Evolutionary conservation across 1,284 basidiomycete species (phyloP).

Genomic region (Entoloma clypeatum): DNA sequence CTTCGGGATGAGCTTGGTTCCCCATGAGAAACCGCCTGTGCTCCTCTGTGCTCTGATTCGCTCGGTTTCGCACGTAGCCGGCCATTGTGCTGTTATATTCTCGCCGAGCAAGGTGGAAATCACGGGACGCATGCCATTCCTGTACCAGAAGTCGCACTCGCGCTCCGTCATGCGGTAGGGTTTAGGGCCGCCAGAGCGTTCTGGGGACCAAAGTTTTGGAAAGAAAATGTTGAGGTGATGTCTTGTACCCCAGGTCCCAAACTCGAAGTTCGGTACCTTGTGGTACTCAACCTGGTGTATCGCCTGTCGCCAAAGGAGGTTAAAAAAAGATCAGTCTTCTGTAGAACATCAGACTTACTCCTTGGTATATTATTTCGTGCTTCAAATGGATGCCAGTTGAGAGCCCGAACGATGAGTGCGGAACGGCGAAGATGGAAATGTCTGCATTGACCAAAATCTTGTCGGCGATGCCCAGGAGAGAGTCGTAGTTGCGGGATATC

Average conservation of each 20-base stretch:
- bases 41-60: constrained; percentile 10
- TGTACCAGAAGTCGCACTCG: constrained; percentile 11
- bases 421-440: constrained; percentile 9
- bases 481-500: constrained; percentile 18
- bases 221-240: constrained; percentile 7
- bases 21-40: constrained; percentile 1
- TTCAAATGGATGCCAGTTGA: constrained; percentile 10
- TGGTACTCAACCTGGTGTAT: constrained; percentile 2
- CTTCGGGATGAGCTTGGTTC: constrained; percentile 9
- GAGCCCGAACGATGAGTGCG: constrained; percentile 5
- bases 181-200: background rate
- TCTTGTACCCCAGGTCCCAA: background rate
- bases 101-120: constrained; percentile 4
- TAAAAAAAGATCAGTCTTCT: too few relatives aligned
- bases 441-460: constrained; percentile 7
- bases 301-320: too few relatives aligned
- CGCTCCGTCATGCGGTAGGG: constrained; percentile 1
- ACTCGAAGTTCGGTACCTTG: constrained; percentile 6
- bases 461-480: constrained; percentile 12
- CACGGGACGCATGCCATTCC: constrained; percentile 14
- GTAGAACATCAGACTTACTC: too few relatives aligned
- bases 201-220: background rate
- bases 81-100: constrained; percentile 14
- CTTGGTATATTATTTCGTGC: too few relatives aligned
- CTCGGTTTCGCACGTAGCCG: constrained; percentile 10